Evolutionary conservation across 345 rosid species (phyloP), one percentile per base, ranked within the genome.

Genomic region (Cochlearia excelsa): DNA sequence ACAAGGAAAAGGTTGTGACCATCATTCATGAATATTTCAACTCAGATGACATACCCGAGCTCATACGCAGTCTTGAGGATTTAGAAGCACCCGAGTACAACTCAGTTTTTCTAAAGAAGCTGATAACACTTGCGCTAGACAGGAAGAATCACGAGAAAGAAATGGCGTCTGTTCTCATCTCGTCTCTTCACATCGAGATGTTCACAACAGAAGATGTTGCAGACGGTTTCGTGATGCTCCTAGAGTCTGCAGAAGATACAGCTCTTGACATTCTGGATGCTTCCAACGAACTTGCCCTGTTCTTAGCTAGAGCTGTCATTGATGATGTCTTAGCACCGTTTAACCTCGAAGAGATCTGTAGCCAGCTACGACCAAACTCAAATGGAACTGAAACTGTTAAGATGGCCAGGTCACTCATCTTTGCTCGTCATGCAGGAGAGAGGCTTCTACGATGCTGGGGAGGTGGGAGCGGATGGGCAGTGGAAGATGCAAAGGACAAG

Each of bases 391-490:
- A 87, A 71, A 91, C 96, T 0, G 80, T 85, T 26, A 56, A 56
- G 60, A 41, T 56, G 60, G 60, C 91, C 62, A 76, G 84, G 64
- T 77, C 98, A 0, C 86, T 91, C 1, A 69, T 84, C 26, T 82
- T 84, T 63, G 96, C 96, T 9, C 94, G 98, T 49, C 98, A 91
- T 60, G 90, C 98, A 27, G 98, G 95, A 0, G 98, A 91, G 84
- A 85, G 98, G 80, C 64, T 91, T 69, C 80, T 91, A 44, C 79
- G 96, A 71, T 82, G 96, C 69, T 91, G 98, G 98, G 98, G 98
- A 31, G 98, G 98, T 49, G 98, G 98, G 37, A 84, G 89, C 1
- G 96, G 98, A 3, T 91, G 96, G 95, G 98, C 92, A 0, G 91
- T 91, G 41, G 96, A 91, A 80, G 98, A 90, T 57, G 96, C 97